These are phyloP conservation scores for Hibiscus tridactylites DNA, from an alignment of 345 rosid genomes.

Conservation along the genomic window DNA sequence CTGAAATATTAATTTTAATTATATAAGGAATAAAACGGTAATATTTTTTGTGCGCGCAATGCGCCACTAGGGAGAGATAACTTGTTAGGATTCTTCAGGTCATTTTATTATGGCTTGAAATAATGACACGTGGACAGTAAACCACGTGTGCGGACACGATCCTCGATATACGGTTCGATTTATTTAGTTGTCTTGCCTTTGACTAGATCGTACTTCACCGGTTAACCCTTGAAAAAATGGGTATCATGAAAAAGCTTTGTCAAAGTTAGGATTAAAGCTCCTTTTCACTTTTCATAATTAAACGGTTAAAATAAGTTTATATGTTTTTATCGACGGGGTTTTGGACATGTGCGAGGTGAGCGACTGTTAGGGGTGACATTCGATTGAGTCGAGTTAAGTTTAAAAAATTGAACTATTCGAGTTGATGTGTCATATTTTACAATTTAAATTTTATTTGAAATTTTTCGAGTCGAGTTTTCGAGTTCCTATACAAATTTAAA, in stretches of 20 bases:
- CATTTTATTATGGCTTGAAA: background rate
- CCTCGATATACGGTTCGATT: background rate
- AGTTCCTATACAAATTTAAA: no score
- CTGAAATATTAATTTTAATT: background rate
- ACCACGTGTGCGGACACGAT: constrained; percentile 7
- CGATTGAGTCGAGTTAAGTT: no score
- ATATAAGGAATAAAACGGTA: background rate
- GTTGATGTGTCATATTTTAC: no score
- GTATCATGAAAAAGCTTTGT: background rate
- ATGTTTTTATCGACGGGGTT: background rate
- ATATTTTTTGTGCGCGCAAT: background rate
- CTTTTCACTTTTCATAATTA: background rate
- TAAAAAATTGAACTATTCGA: no score
- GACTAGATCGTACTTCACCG: background rate
- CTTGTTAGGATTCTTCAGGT: background rate
- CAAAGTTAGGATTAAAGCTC: background rate
- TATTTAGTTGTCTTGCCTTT: background rate
- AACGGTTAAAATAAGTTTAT: background rate
- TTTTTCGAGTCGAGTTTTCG: no score
- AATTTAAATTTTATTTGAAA: no score
- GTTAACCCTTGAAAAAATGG: background rate
- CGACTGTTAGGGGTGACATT: no score
- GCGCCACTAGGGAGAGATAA: background rate
- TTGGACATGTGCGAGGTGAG: no score
- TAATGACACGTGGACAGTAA: background rate